Percentiles rank a stretch among this genome's conserved stretches.
These are phyloP conservation scores for Adansonia grandidieri DNA, from an alignment of 441 rosid species.

Conservation along the genomic window DNA sequence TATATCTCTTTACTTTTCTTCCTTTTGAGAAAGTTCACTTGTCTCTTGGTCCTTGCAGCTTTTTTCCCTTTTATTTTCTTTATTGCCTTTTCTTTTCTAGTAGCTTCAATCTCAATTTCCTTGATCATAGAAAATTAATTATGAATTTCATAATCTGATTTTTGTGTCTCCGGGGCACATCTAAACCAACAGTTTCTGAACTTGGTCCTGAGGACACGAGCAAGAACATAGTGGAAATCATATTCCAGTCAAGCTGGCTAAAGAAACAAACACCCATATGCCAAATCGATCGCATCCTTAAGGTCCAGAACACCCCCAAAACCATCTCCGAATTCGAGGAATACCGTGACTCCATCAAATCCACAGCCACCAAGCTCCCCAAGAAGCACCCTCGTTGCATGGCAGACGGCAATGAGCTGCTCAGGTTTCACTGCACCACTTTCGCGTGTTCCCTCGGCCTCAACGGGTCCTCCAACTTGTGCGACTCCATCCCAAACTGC, in stretches of 20 bases:
- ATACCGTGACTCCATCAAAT: slow-evolving; percentile 70
- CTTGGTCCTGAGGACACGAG: slow-evolving; percentile 71
- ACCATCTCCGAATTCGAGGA: slow-evolving; percentile 74
- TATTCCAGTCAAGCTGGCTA: slow-evolving; percentile 85
- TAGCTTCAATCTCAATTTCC: neutral
- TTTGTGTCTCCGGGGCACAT: neutral
- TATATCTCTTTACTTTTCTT: neutral
- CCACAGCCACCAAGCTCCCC: slow-evolving; percentile 55
- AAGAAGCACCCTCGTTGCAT: slow-evolving; percentile 77
- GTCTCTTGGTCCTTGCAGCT: neutral
- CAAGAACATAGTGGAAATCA: slow-evolving; percentile 86
- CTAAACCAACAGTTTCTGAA: slow-evolving; percentile 55
- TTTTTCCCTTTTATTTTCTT: neutral
- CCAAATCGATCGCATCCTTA: slow-evolving; percentile 73
- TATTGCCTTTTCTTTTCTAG: neutral
- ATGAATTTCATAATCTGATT: neutral
- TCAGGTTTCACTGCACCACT: slow-evolving; percentile 69
- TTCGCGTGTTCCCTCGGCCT: slow-evolving; percentile 65
- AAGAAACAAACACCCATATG: slow-evolving; percentile 64
- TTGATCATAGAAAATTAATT: neutral
- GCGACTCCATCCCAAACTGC: slow-evolving; percentile 59
- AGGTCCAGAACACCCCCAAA: slow-evolving; percentile 66
- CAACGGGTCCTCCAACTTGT: slow-evolving; percentile 61
- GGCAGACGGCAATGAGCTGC: slow-evolving; percentile 86
- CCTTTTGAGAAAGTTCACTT: neutral